Percentiles rank a stretch among this genome's conserved stretches.
These are phyloP conservation scores for Acmispon strigosus DNA, from an alignment of 306 rosid genomes.

Conservation along the genomic window DNA sequence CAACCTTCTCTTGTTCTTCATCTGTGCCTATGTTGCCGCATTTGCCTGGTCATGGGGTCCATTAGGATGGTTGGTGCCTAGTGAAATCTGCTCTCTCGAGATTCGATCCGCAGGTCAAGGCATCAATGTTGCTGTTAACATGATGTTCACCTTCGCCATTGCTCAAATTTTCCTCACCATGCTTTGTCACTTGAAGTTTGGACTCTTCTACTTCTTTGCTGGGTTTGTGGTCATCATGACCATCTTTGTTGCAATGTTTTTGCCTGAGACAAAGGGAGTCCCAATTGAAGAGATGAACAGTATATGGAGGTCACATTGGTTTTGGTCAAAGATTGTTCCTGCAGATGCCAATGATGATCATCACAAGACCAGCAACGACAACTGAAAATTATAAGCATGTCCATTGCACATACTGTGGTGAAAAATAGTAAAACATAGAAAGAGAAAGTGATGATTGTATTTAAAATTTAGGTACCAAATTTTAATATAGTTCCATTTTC, in stretches of 20 bases:
- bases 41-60: constrained; percentile 81
- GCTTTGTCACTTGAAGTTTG: constrained; percentile 56
- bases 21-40: constrained; percentile 53
- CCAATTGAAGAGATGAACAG: constrained; percentile 45
- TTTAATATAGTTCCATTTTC: too few species aligned
- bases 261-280: constrained; percentile 52
- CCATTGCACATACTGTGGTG: too few species aligned
- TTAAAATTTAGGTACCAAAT: too few species aligned
- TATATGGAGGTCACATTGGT: constrained; percentile 52
- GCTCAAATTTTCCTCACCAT: constrained; percentile 36
- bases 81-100: constrained; percentile 58
- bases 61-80: constrained; percentile 62
- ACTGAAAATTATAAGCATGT: too few species aligned
- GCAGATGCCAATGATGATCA: neutral
- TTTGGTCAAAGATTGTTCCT: constrained; percentile 29
- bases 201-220: constrained; percentile 47
- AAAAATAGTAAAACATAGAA: too few species aligned
- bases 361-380: neutral
- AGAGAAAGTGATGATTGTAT: too few species aligned
- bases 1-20: constrained; percentile 27
- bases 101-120: constrained; percentile 50
- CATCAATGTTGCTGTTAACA: constrained; percentile 43
- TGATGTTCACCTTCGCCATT: constrained; percentile 36
- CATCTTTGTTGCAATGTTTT: constrained; percentile 17
- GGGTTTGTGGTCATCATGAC: constrained; percentile 40